Percentiles rank a stretch among this genome's conserved stretches.
Conservation (phyloP, 2,329 filamentous ascomycete genomes). For the Fusarium citri region DNA sequence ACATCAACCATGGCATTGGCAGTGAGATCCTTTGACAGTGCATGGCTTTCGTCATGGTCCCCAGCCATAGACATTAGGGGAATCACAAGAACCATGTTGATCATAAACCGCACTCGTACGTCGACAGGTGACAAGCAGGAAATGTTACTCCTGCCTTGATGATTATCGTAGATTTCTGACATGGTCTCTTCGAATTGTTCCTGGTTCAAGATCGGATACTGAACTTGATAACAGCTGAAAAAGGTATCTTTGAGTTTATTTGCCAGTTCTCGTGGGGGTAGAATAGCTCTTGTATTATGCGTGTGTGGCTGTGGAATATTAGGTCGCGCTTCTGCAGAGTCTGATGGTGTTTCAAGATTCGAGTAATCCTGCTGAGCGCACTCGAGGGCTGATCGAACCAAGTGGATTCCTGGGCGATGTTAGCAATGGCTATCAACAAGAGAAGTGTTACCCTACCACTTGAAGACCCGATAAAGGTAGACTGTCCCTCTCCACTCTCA, state of each 20-base stretch:
- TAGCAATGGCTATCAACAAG: not conserved
- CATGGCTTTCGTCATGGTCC: slow-evolving; percentile 3
- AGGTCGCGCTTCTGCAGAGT: not conserved
- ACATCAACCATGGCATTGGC: slow-evolving; percentile 10
- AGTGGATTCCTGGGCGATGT: not conserved
- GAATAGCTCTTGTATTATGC: not conserved
- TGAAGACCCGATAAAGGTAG: slow-evolving; percentile 2
- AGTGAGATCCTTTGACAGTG: slow-evolving; percentile 4
- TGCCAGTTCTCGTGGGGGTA: slow-evolving; percentile 4
- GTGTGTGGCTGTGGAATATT: not conserved
- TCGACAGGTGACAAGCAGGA: not conserved
- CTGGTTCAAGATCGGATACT: slow-evolving; percentile 16
- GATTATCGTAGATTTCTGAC: not conserved
- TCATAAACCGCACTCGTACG: slow-evolving; percentile 12
- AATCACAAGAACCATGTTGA: slow-evolving; percentile 20
- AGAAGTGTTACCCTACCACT: not conserved
- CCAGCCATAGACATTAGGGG: slow-evolving; percentile 5
- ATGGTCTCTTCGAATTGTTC: not conserved
- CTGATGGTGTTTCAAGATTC: not conserved
- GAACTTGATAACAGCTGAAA: slow-evolving; percentile 14
- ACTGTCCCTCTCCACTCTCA: not conserved
- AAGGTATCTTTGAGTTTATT: slow-evolving; percentile 3
- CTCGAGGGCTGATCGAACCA: slow-evolving; percentile 21
- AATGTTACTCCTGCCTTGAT: not conserved
- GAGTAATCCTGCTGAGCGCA: slow-evolving; percentile 17